phyloP scores from a whole-genome alignment of 768 basidiomycete species.

The Trametes cingulata region DNA sequence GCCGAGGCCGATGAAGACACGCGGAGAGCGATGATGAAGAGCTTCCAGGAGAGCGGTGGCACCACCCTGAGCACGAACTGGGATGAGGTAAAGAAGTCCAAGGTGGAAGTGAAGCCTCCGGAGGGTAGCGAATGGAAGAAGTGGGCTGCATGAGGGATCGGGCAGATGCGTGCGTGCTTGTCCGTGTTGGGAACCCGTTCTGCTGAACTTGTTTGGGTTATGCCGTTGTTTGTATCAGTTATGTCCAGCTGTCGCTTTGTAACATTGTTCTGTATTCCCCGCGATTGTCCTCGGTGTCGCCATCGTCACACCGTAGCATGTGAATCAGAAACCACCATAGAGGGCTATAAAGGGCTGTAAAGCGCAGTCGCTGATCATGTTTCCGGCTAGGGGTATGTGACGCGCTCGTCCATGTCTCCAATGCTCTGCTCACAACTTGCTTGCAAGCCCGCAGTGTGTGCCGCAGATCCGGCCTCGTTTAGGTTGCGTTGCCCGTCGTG shows the following conservation, averaged over 20 bases:
- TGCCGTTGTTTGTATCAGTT: not conserved
- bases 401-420: not conserved
- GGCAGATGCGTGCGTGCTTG: not conserved
- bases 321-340: not conserved
- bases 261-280: not conserved
- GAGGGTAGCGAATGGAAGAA: slow-evolving; percentile 82
- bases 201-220: not conserved
- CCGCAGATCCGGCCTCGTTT: slow-evolving; percentile 1
- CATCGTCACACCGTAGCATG: not conserved
- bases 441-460: not conserved
- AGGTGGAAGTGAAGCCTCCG: slow-evolving; percentile 81
- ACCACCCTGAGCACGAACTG: slow-evolving; percentile 96
- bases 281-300: not conserved
- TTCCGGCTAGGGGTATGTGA: not conserved
- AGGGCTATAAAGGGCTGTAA: not conserved
- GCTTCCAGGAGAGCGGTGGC: slow-evolving; percentile 91
- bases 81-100: slow-evolving; percentile 76
- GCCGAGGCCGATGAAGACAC: slow-evolving; percentile 91
- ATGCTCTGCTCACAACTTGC: not conserved
- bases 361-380: not conserved
- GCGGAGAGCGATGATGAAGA: slow-evolving; percentile 96
- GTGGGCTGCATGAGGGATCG: slow-evolving; percentile 45
- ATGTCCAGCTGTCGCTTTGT: slow-evolving; percentile 3
- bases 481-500: not conserved
- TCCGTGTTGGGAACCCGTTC: not conserved